Conservation (phyloP, 352 stramenopile species). For the Pythium dissimile region DNA sequence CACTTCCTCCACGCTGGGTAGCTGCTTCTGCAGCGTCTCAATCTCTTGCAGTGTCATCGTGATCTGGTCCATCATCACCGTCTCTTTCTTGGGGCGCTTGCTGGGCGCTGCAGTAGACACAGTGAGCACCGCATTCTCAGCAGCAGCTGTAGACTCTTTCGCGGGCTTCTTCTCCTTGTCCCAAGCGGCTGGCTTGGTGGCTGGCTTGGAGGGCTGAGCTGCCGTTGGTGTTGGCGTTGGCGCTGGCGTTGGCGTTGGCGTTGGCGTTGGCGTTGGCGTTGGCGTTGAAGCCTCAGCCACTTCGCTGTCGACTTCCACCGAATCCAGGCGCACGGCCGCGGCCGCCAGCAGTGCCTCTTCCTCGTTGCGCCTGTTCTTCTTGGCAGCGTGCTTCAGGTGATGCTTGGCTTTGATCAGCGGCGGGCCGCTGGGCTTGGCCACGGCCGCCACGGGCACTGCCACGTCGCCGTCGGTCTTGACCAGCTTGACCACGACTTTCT, state of each 20-base stretch:
- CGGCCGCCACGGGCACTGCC: background rate
- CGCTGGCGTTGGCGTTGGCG: too few species aligned
- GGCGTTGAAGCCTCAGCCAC: too few species aligned
- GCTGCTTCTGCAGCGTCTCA: slow-evolving; percentile 63
- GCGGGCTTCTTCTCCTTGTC: slow-evolving; percentile 10
- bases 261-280: too few species aligned
- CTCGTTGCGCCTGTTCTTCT: slow-evolving; percentile 12
- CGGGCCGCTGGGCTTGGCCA: too few species aligned
- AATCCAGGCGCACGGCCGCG: background rate
- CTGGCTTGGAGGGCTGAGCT: too few species aligned
- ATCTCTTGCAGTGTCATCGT: slow-evolving; percentile 74
- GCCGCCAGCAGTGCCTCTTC: slow-evolving; percentile 9
- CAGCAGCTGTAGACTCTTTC: background rate
- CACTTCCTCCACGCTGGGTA: slow-evolving; percentile 66
- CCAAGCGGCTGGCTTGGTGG: too few species aligned
- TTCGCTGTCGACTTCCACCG: background rate
- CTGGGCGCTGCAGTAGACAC: background rate
- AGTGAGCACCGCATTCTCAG: background rate
- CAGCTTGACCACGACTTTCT: slow-evolving; percentile 21
- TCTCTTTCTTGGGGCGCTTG: slow-evolving; percentile 19
- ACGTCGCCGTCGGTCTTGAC: slow-evolving; percentile 14
- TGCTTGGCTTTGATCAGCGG: background rate
- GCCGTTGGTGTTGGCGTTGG: too few species aligned
- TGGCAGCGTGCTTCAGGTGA: slow-evolving; percentile 3
- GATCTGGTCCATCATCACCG: slow-evolving; percentile 58